phyloP scores from a whole-genome alignment of 2,329 filamentous ascomycete genomes.

The Aspergillus japonicus region DNA sequence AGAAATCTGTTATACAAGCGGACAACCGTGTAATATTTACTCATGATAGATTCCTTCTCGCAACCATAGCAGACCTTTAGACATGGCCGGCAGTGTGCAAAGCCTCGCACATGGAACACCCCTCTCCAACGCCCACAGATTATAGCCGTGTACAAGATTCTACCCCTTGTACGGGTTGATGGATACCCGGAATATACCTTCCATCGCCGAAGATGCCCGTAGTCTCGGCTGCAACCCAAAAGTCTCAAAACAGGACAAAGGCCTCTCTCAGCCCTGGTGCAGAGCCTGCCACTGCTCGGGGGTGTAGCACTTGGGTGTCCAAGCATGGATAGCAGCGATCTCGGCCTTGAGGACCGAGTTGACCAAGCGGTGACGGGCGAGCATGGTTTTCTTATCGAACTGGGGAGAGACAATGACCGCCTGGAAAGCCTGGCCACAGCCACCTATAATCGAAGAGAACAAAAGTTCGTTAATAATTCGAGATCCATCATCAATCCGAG shows the following conservation, averaged over 20 bases:
- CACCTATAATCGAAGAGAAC: conserved; percentile 45
- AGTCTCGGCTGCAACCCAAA: neutral
- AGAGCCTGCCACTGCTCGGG: conserved; percentile 83
- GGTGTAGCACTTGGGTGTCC: conserved; percentile 92
- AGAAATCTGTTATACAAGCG: conserved; percentile 1
- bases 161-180: neutral
- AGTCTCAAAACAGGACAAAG: neutral
- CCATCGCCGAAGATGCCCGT: neutral
- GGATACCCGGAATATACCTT: neutral
- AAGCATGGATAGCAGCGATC: conserved; percentile 88
- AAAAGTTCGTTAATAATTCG: neutral
- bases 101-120: neutral
- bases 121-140: neutral
- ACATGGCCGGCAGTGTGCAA: conserved; percentile 3
- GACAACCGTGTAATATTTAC: conserved; percentile 4
- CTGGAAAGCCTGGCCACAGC: conserved; percentile 69
- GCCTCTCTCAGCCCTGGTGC: conserved; percentile 36
- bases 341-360: conserved; percentile 81
- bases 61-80: conserved; percentile 6
- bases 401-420: conserved; percentile 68
- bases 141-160: neutral
- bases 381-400: conserved; percentile 70
- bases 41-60: conserved; percentile 9
- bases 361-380: conserved; percentile 83
- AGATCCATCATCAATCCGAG: neutral